phyloP scores from a whole-genome alignment of 73 alveolate genomes.

The Paramecium primaurelia region DNA sequence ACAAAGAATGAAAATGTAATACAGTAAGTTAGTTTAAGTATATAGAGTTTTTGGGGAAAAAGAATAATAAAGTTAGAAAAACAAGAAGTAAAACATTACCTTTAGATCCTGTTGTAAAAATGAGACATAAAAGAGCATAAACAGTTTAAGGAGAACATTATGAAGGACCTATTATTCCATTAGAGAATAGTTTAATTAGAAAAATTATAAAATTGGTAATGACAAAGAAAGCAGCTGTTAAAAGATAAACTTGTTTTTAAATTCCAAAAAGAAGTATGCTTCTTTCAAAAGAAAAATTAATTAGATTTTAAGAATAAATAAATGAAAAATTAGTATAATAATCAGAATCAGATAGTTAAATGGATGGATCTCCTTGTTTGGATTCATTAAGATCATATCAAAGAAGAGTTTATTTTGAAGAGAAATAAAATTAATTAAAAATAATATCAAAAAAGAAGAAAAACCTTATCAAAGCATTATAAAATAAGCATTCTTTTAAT shows the following conservation, averaged over 20 bases:
- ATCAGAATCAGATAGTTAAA: background rate
- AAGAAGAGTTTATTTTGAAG: background rate
- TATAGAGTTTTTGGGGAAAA: slow-evolving; percentile 2
- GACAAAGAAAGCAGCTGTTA: background rate
- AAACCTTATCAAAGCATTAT: background rate
- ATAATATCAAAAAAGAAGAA: background rate
- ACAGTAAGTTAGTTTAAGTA: background rate
- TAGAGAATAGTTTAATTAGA: background rate
- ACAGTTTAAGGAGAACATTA: background rate
- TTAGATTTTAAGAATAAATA: background rate
- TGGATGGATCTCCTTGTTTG: background rate
- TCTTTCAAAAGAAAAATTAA: background rate
- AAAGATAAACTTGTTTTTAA: background rate
- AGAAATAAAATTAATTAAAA: background rate
- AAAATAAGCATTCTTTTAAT: background rate
- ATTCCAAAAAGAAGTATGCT: background rate
- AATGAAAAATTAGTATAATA: background rate
- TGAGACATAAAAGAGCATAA: background rate
- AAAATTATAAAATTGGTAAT: background rate
- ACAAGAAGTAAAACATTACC: background rate
- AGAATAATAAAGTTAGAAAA: background rate
- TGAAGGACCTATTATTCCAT: background rate
- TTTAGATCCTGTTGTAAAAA: background rate
- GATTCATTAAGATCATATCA: background rate
- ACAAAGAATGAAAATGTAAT: background rate